Evolutionary conservation across 148 eudicot species (phyloP), one percentile per base, ranked within the genome.

Genomic region (Rhododendron ovatum): DNA sequence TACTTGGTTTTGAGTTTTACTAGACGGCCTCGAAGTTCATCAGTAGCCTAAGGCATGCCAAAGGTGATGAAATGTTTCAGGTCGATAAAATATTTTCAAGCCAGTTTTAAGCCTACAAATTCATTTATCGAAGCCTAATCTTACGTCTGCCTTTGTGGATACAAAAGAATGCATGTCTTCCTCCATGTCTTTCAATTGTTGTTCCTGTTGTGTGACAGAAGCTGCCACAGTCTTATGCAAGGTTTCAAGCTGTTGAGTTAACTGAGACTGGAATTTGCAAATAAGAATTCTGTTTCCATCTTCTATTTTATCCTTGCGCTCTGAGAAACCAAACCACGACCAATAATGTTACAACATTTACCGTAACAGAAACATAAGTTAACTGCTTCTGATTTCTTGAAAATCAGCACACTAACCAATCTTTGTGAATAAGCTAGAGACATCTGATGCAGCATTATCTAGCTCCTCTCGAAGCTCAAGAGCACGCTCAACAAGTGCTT

Each of bases 81-180:
- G 28, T 61, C 2, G 47, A 43, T 73, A 65, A 43, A 86, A 8
- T 20, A 30, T 9, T 33, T 12, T 83, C 10, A 41, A 81, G 74
- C 67, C 26, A 30, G 22, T 26, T n/a, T n/a, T 20, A 78, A 69
- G 14, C 8, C 20, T 50, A 71, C 22, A 71, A 33, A 30, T 50
- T 39, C 50, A 71, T 45, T 14, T 18, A 24, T 30, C 24, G 1
- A 30, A 39, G 75, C 33, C 22, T 88, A 43, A 80, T 30, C 57
- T 41, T 92, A 94, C 99, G 97, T 94, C 94, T 86, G 94, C 89
- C 91, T 98, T 98, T n/a, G 94, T 95, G 75, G 96, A 94, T 80
- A 98, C 96, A 92, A 98, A 98, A 57, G 95, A 93, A 86, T 98
- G 95, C 98, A 98, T 95, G 86, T 98, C 98, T 87, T 95, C 98